Base-by-base conservation (phyloP, 768 basidiomycete species). In the Boletus sp. region DNA sequence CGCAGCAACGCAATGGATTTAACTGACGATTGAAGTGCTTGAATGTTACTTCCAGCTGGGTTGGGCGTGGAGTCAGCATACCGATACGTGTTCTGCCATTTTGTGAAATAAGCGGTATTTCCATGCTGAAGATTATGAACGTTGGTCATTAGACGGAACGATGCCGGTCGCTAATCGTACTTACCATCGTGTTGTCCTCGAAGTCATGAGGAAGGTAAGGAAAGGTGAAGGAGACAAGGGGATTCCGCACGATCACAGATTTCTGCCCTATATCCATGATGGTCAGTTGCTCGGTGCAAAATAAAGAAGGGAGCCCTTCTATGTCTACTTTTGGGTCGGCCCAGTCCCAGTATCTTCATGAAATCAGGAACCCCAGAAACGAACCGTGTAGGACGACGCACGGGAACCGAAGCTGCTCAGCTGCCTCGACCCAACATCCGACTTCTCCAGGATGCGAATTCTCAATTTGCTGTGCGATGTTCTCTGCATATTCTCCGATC, bases 281-380 rank as follows among this genome's bases (percentile, higher is more conserved):
- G 4, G 42, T 17, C 24, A 69, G n/a, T n/a, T 57, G 52, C 0
- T 68, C 52, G 3, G 48, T 20, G 39, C 58, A 59, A 29, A 69
- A 60, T 5, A 70, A 48, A 35, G 67, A 46, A 7, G 69, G 64
- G 7, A 71, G 42, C 3, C 69, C 67, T 17, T 64, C 48, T 15
- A 30, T 18, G 11, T 57, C 55, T 14, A 67, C 61, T 51, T 45
- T 54, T 11, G 58, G 60, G 28, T 60, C 69, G 2, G 62, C 69
- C 68, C 70, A 71, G 52, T 71, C 67, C 67, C 70, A 71, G 50
- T 64, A 70, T 35, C 66, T 71, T 46, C 14, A 20, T 5, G 45
- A 18, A 32, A 41, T 58, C 42, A 56, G 37, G 18, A 46, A 47
- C 11, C n/a, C 9, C 8, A 2, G 41, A 37, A 11, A 18, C 20